Percentiles rank a stretch among this genome's conserved stretches.
These are phyloP conservation scores for Hibiscus mutabilis DNA, from an alignment of 345 rosid species.

Conservation along the genomic window DNA sequence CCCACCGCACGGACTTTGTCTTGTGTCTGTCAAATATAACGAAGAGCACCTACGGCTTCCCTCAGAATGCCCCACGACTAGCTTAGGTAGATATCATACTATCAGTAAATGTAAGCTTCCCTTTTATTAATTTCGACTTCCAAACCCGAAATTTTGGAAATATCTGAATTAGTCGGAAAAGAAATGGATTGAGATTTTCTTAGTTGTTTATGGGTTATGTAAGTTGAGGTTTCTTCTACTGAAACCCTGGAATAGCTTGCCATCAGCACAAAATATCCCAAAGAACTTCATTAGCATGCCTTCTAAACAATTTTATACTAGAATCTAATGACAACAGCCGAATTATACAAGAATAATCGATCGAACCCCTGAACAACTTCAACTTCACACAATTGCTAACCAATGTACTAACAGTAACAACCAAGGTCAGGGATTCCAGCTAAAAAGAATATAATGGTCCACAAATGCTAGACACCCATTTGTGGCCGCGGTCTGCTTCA, in stretches of 20 bases:
- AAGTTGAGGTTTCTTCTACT: neutral
- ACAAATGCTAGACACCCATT: neutral
- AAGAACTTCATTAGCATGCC: neutral
- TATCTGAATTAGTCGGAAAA: neutral
- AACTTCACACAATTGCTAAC: neutral
- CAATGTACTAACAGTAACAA: neutral
- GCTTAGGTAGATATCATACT: conserved; percentile 66
- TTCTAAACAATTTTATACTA: neutral
- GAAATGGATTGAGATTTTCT: conserved; percentile 2
- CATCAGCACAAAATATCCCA: neutral
- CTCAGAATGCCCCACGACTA: conserved; percentile 40
- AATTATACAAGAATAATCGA: neutral
- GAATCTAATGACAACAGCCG: neutral
- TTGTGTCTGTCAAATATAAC: conserved; percentile 51
- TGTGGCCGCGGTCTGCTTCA: neutral
- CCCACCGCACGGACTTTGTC: conserved; percentile 83
- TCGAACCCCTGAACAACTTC: neutral
- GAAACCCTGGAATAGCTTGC: neutral
- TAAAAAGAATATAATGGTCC: neutral
- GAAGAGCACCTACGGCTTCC: conserved; percentile 69
- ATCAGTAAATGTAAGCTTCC: conserved; percentile 71
- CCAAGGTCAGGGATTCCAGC: neutral
- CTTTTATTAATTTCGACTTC: conserved; percentile 14
- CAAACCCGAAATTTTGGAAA: neutral
- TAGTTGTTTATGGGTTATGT: neutral